Percentiles rank a stretch among this genome's conserved stretches.
These are phyloP conservation scores for Ophiostoma montium DNA, from an alignment of 2,329 filamentous ascomycete genomes.

Conservation along the genomic window DNA sequence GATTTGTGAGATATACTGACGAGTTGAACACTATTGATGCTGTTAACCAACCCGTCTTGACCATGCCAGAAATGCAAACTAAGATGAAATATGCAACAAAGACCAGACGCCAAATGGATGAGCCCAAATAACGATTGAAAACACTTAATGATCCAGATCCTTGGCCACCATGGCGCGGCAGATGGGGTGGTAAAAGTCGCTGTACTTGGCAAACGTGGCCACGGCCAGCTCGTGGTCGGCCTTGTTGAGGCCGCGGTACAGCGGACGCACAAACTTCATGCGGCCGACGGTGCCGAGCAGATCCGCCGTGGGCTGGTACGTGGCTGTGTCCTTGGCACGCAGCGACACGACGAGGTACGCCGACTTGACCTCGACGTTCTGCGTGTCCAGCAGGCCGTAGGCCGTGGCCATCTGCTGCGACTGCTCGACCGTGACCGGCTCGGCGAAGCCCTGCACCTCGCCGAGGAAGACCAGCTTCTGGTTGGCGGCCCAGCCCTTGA, in stretches of 20 bases:
- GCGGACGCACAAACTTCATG: conserved; percentile 92
- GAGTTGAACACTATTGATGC: no score
- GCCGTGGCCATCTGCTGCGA: conserved; percentile 58
- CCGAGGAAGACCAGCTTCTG: conserved; percentile 89
- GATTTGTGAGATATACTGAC: no score
- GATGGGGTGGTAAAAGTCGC: conserved; percentile 91
- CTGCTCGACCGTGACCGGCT: conserved; percentile 48
- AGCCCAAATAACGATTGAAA: no score
- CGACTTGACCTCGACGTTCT: conserved; percentile 75
- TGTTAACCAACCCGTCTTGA: no score
- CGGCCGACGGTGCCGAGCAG: conserved; percentile 71
- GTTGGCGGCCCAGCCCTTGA: conserved; percentile 64
- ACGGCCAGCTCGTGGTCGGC: conserved; percentile 63
- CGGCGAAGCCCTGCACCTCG: conserved; percentile 52
- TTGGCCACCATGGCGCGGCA: conserved; percentile 78
- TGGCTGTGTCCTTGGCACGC: conserved; percentile 52
- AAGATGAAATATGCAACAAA: no score
- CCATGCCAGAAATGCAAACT: no score
- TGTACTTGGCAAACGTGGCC: conserved; percentile 73
- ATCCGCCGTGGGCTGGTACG: conserved; percentile 57
- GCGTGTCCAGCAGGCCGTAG: conserved; percentile 60
- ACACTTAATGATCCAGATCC: conserved; percentile 36
- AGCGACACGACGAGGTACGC: conserved; percentile 72
- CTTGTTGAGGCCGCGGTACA: conserved; percentile 64
- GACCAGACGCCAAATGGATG: no score